Percentiles rank a stretch among this genome's conserved stretches.
Conservation (phyloP, 2,329 filamentous ascomycete genomes). For the Chaetomium sp. region DNA sequence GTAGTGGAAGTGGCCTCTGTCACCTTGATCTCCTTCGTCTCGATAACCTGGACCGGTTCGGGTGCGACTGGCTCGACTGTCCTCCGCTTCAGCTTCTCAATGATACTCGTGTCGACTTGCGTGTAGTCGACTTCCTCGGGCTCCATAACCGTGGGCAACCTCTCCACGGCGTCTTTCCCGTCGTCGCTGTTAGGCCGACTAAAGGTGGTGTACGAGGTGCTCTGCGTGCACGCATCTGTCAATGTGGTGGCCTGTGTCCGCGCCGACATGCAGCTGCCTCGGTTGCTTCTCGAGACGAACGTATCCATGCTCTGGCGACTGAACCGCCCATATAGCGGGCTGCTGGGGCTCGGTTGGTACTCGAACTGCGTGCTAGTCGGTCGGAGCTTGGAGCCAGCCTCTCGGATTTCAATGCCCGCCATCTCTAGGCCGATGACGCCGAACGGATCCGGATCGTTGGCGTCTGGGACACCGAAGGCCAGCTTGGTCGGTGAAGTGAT, state of each 20-base stretch:
- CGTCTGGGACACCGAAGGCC: constrained; percentile 75
- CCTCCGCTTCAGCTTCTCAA: constrained; percentile 48
- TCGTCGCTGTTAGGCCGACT: constrained; percentile 59
- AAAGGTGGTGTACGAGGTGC: constrained; percentile 58
- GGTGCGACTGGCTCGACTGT: constrained; percentile 18
- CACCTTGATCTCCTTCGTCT: constrained; percentile 15
- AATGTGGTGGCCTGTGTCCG: constrained; percentile 69
- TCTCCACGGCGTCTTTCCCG: constrained; percentile 47
- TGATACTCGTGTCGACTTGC: constrained; percentile 56
- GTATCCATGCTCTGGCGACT: constrained; percentile 72
- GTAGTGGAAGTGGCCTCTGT: background rate
- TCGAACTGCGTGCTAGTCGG: constrained; percentile 81
- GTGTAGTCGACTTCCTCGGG: constrained; percentile 62
- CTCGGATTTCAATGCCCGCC: constrained; percentile 84
- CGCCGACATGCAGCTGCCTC: constrained; percentile 74
- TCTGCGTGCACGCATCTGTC: constrained; percentile 69
- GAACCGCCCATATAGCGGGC: constrained; percentile 64
- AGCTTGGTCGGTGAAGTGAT: constrained; percentile 42
- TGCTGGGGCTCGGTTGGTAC: constrained; percentile 74
- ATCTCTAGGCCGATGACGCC: constrained; percentile 89
- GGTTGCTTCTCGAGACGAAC: constrained; percentile 59
- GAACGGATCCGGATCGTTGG: constrained; percentile 86
- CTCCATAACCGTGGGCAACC: constrained; percentile 45
- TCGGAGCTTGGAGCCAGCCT: constrained; percentile 76
- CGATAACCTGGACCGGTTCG: background rate